A percentile compares a stretch with the other conserved stretches of the same genome.
Conservation (phyloP, 2,329 filamentous ascomycete species). For the Ascochyta rabiei region DNA sequence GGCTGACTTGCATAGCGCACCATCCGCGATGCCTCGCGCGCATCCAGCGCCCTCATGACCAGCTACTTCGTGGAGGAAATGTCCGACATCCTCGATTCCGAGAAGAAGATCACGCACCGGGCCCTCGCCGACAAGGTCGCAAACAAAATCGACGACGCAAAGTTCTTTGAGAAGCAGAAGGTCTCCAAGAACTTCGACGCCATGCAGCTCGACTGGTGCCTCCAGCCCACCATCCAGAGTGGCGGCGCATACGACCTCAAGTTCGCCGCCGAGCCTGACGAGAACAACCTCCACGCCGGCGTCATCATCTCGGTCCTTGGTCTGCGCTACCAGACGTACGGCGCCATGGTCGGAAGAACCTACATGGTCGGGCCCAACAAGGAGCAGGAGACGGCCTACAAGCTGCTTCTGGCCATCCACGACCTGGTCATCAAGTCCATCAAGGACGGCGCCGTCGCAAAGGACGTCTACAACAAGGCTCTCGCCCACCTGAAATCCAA, state of each 20-base stretch:
- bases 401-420: constrained; percentile 82
- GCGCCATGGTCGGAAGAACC: constrained; percentile 87
- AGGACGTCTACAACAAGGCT: constrained; percentile 92
- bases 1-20: constrained; percentile 62
- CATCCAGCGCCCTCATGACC: constrained; percentile 91
- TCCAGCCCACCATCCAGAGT: constrained; percentile 90
- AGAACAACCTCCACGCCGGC: constrained; percentile 82
- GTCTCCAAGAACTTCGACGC: constrained; percentile 87
- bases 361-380: constrained; percentile 98
- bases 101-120: constrained; percentile 95
- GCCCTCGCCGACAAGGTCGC: constrained; percentile 85
- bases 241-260: constrained; percentile 94
- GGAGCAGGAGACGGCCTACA: constrained; percentile 92
- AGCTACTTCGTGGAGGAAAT: constrained; percentile 98
- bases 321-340: constrained; percentile 94
- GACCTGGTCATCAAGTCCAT: constrained; percentile 90
- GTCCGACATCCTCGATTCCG: constrained; percentile 92
- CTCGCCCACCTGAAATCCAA: constrained; percentile 79
- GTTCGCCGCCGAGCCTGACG: constrained; percentile 77
- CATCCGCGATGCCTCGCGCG: constrained; percentile 92
- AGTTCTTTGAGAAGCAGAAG: constrained; percentile 89
- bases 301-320: constrained; percentile 94
- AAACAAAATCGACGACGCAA: constrained; percentile 87
- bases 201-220: constrained; percentile 89
- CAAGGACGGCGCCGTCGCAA: constrained; percentile 81